Percentiles rank a stretch among this genome's conserved stretches.
phyloP scores from a whole-genome alignment of 1,284 basidiomycete species.

The Cryptococcus maquisensis region DNA sequence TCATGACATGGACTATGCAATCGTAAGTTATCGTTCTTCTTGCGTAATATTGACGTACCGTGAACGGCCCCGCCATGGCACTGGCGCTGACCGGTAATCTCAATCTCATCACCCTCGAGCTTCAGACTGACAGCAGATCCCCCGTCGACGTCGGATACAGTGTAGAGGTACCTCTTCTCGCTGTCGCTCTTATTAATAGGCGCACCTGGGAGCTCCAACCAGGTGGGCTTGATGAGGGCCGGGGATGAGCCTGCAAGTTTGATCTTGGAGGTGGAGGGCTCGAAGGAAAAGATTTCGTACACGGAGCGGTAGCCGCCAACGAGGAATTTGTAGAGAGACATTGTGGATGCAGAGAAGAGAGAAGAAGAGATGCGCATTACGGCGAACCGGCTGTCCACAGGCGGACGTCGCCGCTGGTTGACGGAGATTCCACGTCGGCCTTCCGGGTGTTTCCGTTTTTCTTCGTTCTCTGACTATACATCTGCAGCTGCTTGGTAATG shows the following conservation, averaged over 20 bases:
- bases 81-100: slow-evolving; percentile 28
- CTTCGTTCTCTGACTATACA: too few species aligned
- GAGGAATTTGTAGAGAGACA: slow-evolving; percentile 31
- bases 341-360: background rate
- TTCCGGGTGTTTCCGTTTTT: slow-evolving; percentile 4
- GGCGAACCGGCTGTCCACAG: slow-evolving; percentile 19
- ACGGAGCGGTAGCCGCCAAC: slow-evolving; percentile 36
- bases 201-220: slow-evolving; percentile 26
- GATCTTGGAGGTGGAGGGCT: slow-evolving; percentile 27
- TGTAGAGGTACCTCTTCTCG: slow-evolving; percentile 24
- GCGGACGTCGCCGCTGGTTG: slow-evolving; percentile 6
- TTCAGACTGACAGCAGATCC: slow-evolving; percentile 28
- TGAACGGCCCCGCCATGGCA: slow-evolving; percentile 37
- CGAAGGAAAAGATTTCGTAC: slow-evolving; percentile 33
- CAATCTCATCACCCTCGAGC: slow-evolving; percentile 20
- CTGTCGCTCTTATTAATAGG: slow-evolving; percentile 2
- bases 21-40: background rate
- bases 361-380: slow-evolving; percentile 11
- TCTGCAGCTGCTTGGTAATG: too few species aligned
- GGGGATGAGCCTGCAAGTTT: slow-evolving; percentile 26
- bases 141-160: slow-evolving; percentile 35
- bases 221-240: slow-evolving; percentile 31
- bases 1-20: slow-evolving; percentile 32
- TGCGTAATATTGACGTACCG: slow-evolving; percentile 22
- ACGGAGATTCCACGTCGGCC: background rate